These are phyloP conservation scores for Xylaria telfairii DNA, from an alignment of 495 filamentous ascomycete species.

Conservation along the genomic window DNA sequence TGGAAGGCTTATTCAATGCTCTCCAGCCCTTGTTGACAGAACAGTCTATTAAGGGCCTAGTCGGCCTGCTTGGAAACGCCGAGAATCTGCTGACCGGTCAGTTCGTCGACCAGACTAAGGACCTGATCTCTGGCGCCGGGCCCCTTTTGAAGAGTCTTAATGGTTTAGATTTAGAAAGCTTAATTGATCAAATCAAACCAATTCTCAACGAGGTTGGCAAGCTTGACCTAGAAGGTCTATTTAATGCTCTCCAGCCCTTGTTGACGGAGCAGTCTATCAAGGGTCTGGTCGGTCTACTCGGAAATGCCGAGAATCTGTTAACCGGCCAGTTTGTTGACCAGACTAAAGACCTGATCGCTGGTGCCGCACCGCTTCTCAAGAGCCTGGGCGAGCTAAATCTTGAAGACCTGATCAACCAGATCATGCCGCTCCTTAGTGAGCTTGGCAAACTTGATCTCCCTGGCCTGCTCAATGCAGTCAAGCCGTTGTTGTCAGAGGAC, in stretches of 20 bases:
- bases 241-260: constrained; percentile 39
- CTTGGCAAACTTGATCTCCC: constrained; percentile 47
- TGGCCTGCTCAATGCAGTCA: constrained; percentile 41
- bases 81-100: constrained; percentile 47
- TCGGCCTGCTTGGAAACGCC: constrained; percentile 50
- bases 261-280: constrained; percentile 46
- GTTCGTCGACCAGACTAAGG: constrained; percentile 52
- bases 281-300: constrained; percentile 47
- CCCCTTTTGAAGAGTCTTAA: constrained; percentile 46
- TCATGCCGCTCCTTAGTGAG: constrained; percentile 45
- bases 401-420: constrained; percentile 39
- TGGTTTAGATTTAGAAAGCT: constrained; percentile 40
- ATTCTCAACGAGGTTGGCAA: constrained; percentile 45
- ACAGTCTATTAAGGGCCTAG: constrained; percentile 46
- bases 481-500: constrained; percentile 42
- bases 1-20: constrained; percentile 35
- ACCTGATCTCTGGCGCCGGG: constrained; percentile 45
- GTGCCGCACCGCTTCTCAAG: constrained; percentile 40
- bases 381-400: constrained; percentile 46
- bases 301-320: constrained; percentile 49
- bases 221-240: constrained; percentile 36
- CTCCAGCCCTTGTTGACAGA: constrained; percentile 43
- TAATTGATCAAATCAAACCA: constrained; percentile 41
- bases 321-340: constrained; percentile 50
- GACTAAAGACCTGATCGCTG: constrained; percentile 40